These are phyloP conservation scores for Albizia julibrissin DNA, from an alignment of 306 rosid species.

Conservation along the genomic window DNA sequence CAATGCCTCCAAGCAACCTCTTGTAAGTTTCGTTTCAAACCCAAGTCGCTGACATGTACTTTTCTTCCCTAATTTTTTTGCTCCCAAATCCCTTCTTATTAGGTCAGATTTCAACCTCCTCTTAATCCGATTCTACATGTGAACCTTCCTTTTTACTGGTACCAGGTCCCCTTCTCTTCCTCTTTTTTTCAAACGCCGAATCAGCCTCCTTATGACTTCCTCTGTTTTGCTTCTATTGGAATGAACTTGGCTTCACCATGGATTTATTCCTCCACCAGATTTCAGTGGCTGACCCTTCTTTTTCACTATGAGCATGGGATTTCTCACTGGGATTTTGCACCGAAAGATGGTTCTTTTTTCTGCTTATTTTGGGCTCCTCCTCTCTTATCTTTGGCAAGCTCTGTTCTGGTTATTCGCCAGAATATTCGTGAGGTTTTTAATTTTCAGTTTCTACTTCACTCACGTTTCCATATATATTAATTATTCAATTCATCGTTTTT, in stretches of 20 bases:
- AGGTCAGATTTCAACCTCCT: conserved; percentile 73
- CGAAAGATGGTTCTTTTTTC: conserved; percentile 38
- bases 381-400: conserved; percentile 50
- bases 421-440: conserved; percentile 54
- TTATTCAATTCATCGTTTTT: background rate
- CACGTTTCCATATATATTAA: background rate
- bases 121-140: conserved; percentile 47
- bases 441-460: conserved; percentile 5
- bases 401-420: conserved; percentile 50
- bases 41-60: conserved; percentile 78
- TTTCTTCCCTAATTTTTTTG: conserved; percentile 45
- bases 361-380: conserved; percentile 41
- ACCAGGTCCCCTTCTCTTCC: conserved; percentile 48
- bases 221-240: conserved; percentile 64
- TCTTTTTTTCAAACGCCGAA: conserved; percentile 50
- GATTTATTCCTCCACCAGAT: conserved; percentile 26
- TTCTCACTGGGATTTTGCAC: conserved; percentile 25
- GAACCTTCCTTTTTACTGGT: conserved; percentile 45
- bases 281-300: conserved; percentile 34
- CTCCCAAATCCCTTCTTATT: conserved; percentile 35
- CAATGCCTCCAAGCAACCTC: conserved; percentile 68
- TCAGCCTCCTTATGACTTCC: conserved; percentile 53
- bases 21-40: conserved; percentile 29
- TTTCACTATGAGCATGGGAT: conserved; percentile 47
- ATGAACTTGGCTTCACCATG: conserved; percentile 35